Percentiles rank a stretch among this genome's conserved stretches.
phyloP scores from a whole-genome alignment of 2,329 filamentous ascomycete genomes.

The Aspergillus eucalypticola region DNA sequence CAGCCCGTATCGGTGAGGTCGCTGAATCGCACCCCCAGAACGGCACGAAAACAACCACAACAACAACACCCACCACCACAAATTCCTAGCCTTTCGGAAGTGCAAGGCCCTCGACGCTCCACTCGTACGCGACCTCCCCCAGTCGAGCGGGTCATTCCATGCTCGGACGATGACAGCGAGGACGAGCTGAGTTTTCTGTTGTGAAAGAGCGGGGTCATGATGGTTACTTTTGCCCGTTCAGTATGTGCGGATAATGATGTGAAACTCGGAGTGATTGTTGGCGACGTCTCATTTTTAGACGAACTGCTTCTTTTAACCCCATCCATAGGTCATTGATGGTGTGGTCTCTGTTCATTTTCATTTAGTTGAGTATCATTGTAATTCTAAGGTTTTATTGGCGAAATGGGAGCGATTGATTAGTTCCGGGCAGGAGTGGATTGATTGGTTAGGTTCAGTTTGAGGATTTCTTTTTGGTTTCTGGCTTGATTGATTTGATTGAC shows the following conservation, averaged over 20 bases:
- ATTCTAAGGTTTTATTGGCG: not conserved
- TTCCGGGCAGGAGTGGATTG: not conserved
- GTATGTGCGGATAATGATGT: not conserved
- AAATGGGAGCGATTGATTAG: not conserved
- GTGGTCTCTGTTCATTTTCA: no score
- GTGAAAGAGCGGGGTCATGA: conserved; percentile 11
- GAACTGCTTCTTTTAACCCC: no score
- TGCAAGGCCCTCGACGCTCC: not conserved
- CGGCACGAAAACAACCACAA: no score
- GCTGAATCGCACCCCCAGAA: not conserved
- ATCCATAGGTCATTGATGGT: not conserved
- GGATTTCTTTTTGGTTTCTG: not conserved
- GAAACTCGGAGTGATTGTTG: not conserved
- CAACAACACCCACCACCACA: not conserved
- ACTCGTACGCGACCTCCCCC: conserved; percentile 1
- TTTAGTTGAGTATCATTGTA: not conserved
- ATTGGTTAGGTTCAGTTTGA: not conserved
- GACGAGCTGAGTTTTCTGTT: conserved; percentile 41
- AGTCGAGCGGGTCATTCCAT: conserved; percentile 25
- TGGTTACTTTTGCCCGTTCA: not conserved
- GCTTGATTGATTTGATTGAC: not conserved
- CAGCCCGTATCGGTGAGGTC: conserved; percentile 1
- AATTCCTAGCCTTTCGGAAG: not conserved
- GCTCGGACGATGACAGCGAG: conserved; percentile 37
- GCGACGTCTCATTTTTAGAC: no score